Conservation (phyloP, 139 green algal genomes). For the Chloropicon primus region DNA sequence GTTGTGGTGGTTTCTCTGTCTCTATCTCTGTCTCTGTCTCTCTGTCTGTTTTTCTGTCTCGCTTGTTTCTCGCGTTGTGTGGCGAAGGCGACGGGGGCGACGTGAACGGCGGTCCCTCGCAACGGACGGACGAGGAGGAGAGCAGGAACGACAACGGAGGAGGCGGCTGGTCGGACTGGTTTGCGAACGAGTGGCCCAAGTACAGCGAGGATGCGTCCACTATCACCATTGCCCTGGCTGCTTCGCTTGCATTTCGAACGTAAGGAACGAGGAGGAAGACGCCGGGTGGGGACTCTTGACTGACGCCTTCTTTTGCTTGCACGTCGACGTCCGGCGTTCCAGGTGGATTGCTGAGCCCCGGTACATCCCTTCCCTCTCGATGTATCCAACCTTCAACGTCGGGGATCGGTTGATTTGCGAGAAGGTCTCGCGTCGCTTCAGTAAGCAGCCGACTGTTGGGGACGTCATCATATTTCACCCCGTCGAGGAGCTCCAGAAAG, state of each 20-base stretch:
- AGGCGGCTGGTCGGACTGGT: background rate
- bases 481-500: conserved; percentile 10
- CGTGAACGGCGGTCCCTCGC: too few species aligned
- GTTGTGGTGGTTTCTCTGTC: too few species aligned
- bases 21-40: too few species aligned
- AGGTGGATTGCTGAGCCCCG: conserved; percentile 87
- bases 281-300: too few species aligned
- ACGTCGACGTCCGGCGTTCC: background rate
- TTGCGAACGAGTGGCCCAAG: background rate
- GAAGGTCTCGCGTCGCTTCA: conserved; percentile 89
- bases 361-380: conserved; percentile 96
- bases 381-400: conserved; percentile 94
- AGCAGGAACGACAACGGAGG: background rate
- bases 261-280: background rate
- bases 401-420: conserved; percentile 91
- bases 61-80: too few species aligned
- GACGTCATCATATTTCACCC: conserved; percentile 96
- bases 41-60: too few species aligned
- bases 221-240: background rate
- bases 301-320: too few species aligned
- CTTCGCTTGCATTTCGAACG: background rate
- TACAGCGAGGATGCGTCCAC: background rate
- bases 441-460: conserved; percentile 14
- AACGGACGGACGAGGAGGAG: background rate
- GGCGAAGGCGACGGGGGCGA: too few species aligned